phyloP scores from a whole-genome alignment of 352 stramenopile genomes.

The Globisporangium nunn region DNA sequence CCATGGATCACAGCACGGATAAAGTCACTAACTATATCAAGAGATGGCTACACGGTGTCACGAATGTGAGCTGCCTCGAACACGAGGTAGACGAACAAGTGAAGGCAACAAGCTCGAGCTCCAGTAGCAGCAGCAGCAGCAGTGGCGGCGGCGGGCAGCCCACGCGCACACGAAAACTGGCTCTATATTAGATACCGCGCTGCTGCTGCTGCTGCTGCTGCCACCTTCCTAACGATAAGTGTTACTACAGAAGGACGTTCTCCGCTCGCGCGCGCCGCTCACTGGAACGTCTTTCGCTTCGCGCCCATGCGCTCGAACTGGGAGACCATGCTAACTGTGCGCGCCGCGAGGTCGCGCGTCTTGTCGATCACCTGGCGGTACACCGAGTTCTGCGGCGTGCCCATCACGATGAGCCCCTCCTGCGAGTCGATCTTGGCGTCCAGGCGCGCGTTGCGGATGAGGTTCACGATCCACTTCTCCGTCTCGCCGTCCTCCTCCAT shows the following conservation, averaged over 20 bases:
- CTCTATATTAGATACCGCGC: conserved; percentile 15
- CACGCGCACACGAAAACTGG: conserved; percentile 14
- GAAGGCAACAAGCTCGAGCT: background rate
- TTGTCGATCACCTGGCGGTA: conserved; percentile 98
- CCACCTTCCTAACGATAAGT: conserved; percentile 10
- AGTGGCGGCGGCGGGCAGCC: background rate
- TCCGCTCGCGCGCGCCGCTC: conserved; percentile 10
- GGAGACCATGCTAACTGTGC: conserved; percentile 86
- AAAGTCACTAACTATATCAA: too few species aligned
- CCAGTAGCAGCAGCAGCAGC: background rate
- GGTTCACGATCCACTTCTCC: conserved; percentile 99
- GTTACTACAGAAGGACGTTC: conserved; percentile 2
- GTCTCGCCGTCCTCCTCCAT: conserved; percentile 94
- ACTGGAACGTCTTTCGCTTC: conserved; percentile 74
- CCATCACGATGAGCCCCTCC: conserved; percentile 97
- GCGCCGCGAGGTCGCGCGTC: conserved; percentile 92
- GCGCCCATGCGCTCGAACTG: conserved; percentile 82
- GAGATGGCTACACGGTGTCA: too few species aligned
- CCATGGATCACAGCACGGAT: too few species aligned
- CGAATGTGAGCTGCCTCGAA: too few species aligned
- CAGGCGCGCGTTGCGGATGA: conserved; percentile 95
- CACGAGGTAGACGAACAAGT: too few species aligned
- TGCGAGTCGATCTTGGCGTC: conserved; percentile 99
- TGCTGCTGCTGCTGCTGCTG: conserved; percentile 6
- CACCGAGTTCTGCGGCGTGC: conserved; percentile 86